phyloP scores from a whole-genome alignment of 129 eudicot species.

The Flaveria bidentis region DNA sequence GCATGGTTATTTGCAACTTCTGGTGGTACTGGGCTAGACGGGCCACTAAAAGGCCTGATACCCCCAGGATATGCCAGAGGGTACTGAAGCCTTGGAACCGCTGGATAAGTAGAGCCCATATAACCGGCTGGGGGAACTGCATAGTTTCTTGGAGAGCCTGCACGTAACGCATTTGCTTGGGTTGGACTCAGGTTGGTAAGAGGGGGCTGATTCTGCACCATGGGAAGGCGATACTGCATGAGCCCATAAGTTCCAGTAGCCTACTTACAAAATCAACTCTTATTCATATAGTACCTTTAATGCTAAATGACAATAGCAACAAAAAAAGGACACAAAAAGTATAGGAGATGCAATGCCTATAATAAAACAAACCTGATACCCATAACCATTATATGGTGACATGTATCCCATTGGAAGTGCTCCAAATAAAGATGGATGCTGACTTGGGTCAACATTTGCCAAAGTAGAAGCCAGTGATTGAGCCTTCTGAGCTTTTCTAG shows the following conservation, averaged over 20 bases:
- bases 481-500: conserved; percentile 93
- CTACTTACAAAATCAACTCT: conserved; percentile 54
- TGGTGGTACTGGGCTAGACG: conserved; percentile 73
- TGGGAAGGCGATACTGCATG: conserved; percentile 80
- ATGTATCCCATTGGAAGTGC: conserved; percentile 90
- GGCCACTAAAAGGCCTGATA: conserved; percentile 67
- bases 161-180: conserved; percentile 64
- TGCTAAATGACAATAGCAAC: conserved; percentile 26
- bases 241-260: conserved; percentile 88
- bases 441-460: conserved; percentile 59
- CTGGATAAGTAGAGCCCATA: conserved; percentile 65
- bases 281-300: conserved; percentile 25
- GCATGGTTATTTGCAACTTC: conserved; percentile 55
- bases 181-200: conserved; percentile 60
- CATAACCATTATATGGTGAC: conserved; percentile 87
- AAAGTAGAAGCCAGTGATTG: conserved; percentile 57
- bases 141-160: conserved; percentile 70
- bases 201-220: conserved; percentile 72
- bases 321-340: background rate
- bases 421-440: conserved; percentile 81
- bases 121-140: conserved; percentile 54
- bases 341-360: background rate
- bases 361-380: conserved; percentile 77
- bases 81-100: conserved; percentile 68
- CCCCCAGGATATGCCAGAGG: conserved; percentile 76